phyloP scores from a whole-genome alignment of 129 eudicot genomes.

The Centrapalus pauciflorus region DNA sequence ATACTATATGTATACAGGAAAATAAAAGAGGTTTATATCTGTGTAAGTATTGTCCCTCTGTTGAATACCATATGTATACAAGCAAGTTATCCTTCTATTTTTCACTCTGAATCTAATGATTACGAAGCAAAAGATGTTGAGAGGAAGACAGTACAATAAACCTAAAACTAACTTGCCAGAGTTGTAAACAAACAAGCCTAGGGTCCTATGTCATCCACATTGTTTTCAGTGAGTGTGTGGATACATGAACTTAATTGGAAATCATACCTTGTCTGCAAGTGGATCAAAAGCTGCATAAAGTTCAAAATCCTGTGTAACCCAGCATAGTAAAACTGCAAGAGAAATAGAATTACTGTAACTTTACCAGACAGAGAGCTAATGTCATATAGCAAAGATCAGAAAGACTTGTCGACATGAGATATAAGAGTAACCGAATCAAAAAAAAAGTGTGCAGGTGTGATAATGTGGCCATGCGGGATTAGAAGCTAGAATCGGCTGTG shows the following conservation, averaged over 20 bases:
- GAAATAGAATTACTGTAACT: background rate
- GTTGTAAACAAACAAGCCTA: background rate
- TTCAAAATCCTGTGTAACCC: constrained; percentile 97
- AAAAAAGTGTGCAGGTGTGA: background rate
- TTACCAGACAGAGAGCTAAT: background rate
- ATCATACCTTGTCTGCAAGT: constrained; percentile 93
- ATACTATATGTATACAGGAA: no score
- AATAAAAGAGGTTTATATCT: background rate
- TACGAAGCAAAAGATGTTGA: background rate
- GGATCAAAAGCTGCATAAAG: constrained; percentile 99
- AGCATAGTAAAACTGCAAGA: constrained; percentile 81
- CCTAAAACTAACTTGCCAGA: background rate
- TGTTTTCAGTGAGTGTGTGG: background rate
- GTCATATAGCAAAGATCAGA: background rate
- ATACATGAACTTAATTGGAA: background rate
- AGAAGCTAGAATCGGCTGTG: no score
- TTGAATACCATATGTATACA: background rate
- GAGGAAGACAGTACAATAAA: background rate
- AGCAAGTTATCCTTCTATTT: no score
- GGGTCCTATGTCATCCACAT: background rate
- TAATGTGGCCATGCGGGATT: no score
- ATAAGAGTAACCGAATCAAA: background rate
- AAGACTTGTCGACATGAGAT: background rate
- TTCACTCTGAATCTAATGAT: no score
- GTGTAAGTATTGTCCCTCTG: background rate